phyloP scores from a whole-genome alignment of 768 basidiomycete genomes.

The Gyrodon lividus region DNA sequence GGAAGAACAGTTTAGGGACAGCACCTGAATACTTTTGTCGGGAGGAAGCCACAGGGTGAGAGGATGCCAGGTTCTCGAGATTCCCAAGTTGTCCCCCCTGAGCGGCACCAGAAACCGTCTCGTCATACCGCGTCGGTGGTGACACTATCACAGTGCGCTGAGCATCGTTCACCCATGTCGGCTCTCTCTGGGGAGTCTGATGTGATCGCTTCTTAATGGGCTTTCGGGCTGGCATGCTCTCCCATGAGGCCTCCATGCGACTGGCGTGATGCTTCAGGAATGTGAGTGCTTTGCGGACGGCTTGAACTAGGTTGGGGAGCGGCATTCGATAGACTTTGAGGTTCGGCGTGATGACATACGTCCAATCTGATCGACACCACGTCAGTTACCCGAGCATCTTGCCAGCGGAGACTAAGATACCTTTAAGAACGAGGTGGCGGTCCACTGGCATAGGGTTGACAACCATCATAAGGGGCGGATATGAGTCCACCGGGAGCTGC shows the following conservation, averaged over 20 bases:
- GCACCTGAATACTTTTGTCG: background rate
- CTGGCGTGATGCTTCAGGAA: constrained; percentile 7
- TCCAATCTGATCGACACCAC: constrained; percentile 20
- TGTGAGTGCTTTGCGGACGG: constrained; percentile 22
- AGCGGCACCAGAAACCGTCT: background rate
- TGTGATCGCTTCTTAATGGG: too few species aligned
- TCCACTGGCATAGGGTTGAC: background rate
- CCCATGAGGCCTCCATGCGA: constrained; percentile 17
- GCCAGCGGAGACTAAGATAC: constrained; percentile 5
- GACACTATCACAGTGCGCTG: background rate
- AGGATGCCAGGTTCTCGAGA: background rate
- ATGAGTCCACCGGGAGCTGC: background rate
- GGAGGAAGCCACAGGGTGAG: background rate
- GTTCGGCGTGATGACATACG: constrained; percentile 26
- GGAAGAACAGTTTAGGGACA: background rate
- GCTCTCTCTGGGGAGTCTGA: too few species aligned
- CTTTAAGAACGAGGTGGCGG: constrained; percentile 13
- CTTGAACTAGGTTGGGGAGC: constrained; percentile 20
- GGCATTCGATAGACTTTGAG: constrained; percentile 26
- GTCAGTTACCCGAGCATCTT: background rate
- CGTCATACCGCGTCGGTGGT: background rate
- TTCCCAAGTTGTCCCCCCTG: background rate
- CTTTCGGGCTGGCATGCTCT: too few species aligned
- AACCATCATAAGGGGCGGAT: constrained; percentile 10
- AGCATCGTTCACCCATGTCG: background rate